These are phyloP conservation scores for Plantago major DNA, from an alignment of 257 asterid genomes.

Conservation along the genomic window DNA sequence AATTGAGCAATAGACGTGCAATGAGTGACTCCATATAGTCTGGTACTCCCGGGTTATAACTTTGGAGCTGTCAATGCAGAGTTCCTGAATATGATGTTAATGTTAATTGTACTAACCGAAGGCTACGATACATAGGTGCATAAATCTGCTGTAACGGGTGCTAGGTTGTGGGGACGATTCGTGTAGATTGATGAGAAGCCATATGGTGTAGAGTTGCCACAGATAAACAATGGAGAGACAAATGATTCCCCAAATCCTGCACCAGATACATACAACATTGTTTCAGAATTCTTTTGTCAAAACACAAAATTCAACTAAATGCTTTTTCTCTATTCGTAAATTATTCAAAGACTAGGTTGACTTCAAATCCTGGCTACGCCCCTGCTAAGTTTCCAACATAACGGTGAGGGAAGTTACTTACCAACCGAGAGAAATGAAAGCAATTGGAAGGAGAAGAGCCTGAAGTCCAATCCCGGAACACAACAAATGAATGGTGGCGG, in stretches of 20 bases:
- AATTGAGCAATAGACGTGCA: neutral
- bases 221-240: constrained; percentile 28
- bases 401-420: constrained; percentile 5
- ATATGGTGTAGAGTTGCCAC: constrained; percentile 70
- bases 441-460: constrained; percentile 50
- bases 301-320: too few species aligned
- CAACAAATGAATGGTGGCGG: constrained; percentile 35
- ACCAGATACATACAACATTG: neutral
- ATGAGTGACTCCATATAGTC: too few species aligned
- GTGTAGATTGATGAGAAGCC: constrained; percentile 31
- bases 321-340: too few species aligned
- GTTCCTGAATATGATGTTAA: too few species aligned
- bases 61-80: too few species aligned
- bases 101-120: neutral
- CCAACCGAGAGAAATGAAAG: constrained; percentile 68
- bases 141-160: neutral
- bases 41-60: too few species aligned
- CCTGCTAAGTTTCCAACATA: too few species aligned
- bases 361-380: too few species aligned
- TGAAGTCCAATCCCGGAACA: constrained; percentile 65
- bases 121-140: neutral
- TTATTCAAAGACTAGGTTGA: too few species aligned
- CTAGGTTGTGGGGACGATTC: neutral
- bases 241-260: constrained; percentile 54
- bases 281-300: neutral